A percentile compares a stretch with the other conserved stretches of the same genome.
Conservation (phyloP, 306 rosid species). For the Rosa lucieae region DNA sequence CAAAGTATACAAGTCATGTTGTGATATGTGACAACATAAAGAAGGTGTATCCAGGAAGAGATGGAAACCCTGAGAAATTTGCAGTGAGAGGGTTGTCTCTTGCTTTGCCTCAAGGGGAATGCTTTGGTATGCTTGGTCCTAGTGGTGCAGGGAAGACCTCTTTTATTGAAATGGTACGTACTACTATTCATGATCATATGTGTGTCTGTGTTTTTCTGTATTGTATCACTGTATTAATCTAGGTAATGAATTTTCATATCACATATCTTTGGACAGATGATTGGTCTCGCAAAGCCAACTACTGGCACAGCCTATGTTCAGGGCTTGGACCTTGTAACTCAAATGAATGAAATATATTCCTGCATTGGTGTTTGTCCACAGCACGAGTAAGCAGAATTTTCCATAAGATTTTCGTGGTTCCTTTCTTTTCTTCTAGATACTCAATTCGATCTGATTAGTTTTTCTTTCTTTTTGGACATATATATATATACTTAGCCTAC, state of each 20-base stretch:
- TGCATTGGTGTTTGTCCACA: constrained; percentile 97
- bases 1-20: constrained; percentile 44
- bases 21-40: constrained; percentile 66
- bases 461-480: background rate
- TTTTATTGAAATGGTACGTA: constrained; percentile 73
- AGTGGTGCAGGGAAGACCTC: constrained; percentile 97
- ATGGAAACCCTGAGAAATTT: constrained; percentile 74
- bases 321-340: constrained; percentile 64
- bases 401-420: background rate
- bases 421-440: background rate
- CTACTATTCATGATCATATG: background rate
- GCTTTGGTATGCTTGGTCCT: constrained; percentile 97
- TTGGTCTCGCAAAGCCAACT: constrained; percentile 78
- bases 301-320: constrained; percentile 73
- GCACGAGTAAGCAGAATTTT: constrained; percentile 61
- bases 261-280: constrained; percentile 51
- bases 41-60: constrained; percentile 77
- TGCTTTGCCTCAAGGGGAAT: constrained; percentile 81
- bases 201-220: background rate
- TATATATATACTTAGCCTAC: constrained; percentile 49
- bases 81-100: constrained; percentile 86
- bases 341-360: constrained; percentile 71
- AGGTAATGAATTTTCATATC: background rate
- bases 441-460: background rate
- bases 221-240: background rate